Base-by-base conservation (phyloP, 2,329 filamentous ascomycete species). In the Aspergillus sp. region DNA sequence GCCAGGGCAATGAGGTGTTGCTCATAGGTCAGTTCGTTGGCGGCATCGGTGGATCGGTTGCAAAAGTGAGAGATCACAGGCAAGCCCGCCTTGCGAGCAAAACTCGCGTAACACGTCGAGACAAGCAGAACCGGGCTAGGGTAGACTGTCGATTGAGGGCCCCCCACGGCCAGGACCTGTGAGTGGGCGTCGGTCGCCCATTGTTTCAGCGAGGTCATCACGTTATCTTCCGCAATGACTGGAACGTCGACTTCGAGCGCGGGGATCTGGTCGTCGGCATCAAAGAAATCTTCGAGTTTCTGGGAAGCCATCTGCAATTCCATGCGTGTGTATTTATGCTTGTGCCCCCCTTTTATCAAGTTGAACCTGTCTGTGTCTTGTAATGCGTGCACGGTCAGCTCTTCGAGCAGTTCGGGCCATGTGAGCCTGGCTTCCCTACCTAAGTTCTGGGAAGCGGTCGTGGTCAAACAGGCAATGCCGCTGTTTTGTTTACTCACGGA, bases 31-130 rank as follows among this genome's bases (percentile, higher is more conserved):
- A 69, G 66, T 25, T 68, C 70, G 42, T 63, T 59, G 10, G 56
- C 48, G 13, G 62, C 63, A 19, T 67, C 49, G 3, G 60, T 58
- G 7, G 72, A 67, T 5, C 74, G 65, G 15, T 69, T 63, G 53
- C 75, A 77, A 57, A 77, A 77, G 48, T 77, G 75, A 3, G 73
- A 74, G 52, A 77, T 67, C 5, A 76, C 66, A 0, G 75, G 75
- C 8, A 76, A 61, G 42, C 63, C 63, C 13, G 66, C 65, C 48
- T 72, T 65, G 19, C 72, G 72, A 15, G 75, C 70, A 17, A 70
- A 69, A 6, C 58, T 69, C 13, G 68, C 70, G 58, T 73, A 76
- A 51, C 69, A 76, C 15, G 73, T 71, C 2, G 75, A 75, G 38
- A 77, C 68, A 8, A 73, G 56, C 19, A 72, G 67, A 19, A 72